Evolutionary conservation across 2,329 filamentous ascomycete species (phyloP).

Genomic region (Fusarium sp.): DNA sequence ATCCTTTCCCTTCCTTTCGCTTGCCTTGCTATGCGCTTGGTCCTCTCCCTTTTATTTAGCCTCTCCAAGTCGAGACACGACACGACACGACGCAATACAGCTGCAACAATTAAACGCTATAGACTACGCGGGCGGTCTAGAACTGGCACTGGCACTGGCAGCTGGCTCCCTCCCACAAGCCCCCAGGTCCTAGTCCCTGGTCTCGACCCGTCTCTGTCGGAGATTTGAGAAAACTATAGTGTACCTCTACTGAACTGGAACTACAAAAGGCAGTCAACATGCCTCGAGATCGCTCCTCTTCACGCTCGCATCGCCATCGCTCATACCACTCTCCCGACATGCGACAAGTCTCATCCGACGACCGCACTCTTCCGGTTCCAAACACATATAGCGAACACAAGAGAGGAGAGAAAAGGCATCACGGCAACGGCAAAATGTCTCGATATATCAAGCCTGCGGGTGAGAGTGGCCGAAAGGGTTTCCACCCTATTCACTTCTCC

Average conservation of each 20-base stretch:
- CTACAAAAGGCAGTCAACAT: conserved; percentile 19
- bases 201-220: conserved; percentile 7
- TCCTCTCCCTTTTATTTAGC: background rate
- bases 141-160: background rate
- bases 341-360: conserved; percentile 22
- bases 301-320: conserved; percentile 34
- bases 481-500: conserved; percentile 59
- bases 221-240: background rate
- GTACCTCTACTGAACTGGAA: background rate
- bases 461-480: conserved; percentile 60
- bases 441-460: conserved; percentile 50
- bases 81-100: background rate
- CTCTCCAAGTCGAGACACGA: background rate
- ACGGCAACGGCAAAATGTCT: conserved; percentile 22
- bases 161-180: conserved; percentile 4
- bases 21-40: background rate
- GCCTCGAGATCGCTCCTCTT: conserved; percentile 36
- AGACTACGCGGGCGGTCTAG: background rate
- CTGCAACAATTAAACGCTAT: background rate
- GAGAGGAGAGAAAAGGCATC: conserved; percentile 8
- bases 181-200: background rate
- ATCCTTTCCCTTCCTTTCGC: background rate
- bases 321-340: conserved; percentile 26
- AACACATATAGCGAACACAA: conserved; percentile 43
- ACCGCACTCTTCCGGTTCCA: conserved; percentile 45